Evolutionary conservation across 805 yeast species (phyloP), one percentile per base, ranked within the genome.

Genomic region (Wickerhamiella parazyma): DNA sequence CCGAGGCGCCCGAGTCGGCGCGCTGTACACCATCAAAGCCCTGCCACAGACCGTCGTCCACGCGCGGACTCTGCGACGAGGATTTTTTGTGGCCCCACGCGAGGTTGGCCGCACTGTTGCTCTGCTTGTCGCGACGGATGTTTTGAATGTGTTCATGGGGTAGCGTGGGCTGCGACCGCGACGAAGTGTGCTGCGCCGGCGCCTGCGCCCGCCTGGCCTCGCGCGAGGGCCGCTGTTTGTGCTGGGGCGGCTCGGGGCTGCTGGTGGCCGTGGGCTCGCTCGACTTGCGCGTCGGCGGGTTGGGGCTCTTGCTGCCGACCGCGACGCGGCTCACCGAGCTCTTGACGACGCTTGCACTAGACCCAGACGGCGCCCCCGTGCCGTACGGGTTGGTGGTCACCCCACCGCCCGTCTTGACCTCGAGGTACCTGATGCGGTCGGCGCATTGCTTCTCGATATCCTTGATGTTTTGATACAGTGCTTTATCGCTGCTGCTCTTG

Each of bases 371-470:
- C n/a, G 28, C 40, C 12, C 41, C 37, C 12, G 53, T 51, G 38
- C 56, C 52, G 41, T 57, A 57, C 8, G 60, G 61, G 31, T 51
- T 54, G 25, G 42, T 36, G 3, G 36, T 34, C 6, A 28, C 3
- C 4, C 28, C 36, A 9, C 36, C 36, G 20, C 42, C 42, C n/a
- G 42, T 39, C 36, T 39, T 39, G 28, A 29, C 29, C 26, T 57
- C 56, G 33, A 55, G 42, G 26, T 50, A 55, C 31, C 44, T 45
- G 36, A 64, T 63, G 19, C 66, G 52, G 41, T 64, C 67, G 28
- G 53, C 56, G 48, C 65, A 62, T 52, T 64, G 67, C 28, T 63
- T 58, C 51, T 64, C 67, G 35, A 64, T 60, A 48, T 63, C 67
- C 47, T 54, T 52, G 44, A 64, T 57, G 35, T 63, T 57, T 31